These are phyloP conservation scores for Sporothrix brunneoviolacea DNA, from an alignment of 2,329 filamentous ascomycete genomes.

Conservation along the genomic window DNA sequence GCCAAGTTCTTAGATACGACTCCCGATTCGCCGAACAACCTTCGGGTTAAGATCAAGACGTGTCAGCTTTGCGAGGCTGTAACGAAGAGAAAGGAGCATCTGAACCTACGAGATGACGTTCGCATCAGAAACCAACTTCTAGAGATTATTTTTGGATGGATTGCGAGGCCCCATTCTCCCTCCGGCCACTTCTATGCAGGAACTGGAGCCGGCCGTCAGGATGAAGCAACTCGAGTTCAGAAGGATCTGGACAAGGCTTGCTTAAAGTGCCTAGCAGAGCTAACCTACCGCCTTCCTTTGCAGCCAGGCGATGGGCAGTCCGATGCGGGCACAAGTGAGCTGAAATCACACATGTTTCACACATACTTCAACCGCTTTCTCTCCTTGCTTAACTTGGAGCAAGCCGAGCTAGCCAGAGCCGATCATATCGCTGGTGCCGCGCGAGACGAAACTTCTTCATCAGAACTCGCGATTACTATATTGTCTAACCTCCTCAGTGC, in stretches of 20 bases:
- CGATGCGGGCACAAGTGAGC: slow-evolving; percentile 60
- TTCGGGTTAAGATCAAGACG: slow-evolving; percentile 62
- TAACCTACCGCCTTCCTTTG: slow-evolving; percentile 60
- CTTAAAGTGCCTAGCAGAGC: slow-evolving; percentile 56
- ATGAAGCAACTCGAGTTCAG: slow-evolving; percentile 53
- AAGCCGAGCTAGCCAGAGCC: slow-evolving; percentile 35
- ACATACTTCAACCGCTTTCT: slow-evolving; percentile 65
- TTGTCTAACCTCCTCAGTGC: slow-evolving; percentile 63
- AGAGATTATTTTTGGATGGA: slow-evolving; percentile 63
- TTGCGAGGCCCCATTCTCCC: slow-evolving; percentile 52
- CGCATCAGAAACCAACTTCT: slow-evolving; percentile 62
- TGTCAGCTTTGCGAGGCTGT: slow-evolving; percentile 61
- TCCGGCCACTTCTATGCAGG: slow-evolving; percentile 36
- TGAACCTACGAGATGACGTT: slow-evolving; percentile 63
- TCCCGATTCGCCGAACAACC: slow-evolving; percentile 46
- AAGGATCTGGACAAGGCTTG: slow-evolving; percentile 61
- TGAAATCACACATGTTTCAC: slow-evolving; percentile 66
- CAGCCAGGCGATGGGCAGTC: slow-evolving; percentile 59
- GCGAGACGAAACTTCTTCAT: slow-evolving; percentile 50
- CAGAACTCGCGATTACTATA: slow-evolving; percentile 60
- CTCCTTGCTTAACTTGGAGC: slow-evolving; percentile 56
- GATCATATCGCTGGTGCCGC: slow-evolving; percentile 33
- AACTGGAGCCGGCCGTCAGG: slow-evolving; percentile 34
- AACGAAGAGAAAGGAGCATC: slow-evolving; percentile 58
- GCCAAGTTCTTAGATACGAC: slow-evolving; percentile 59